Percentiles rank a stretch among this genome's conserved stretches.
Evolutionary conservation across 768 basidiomycete species (phyloP).

Genomic region (Tulasnella calospora): DNA sequence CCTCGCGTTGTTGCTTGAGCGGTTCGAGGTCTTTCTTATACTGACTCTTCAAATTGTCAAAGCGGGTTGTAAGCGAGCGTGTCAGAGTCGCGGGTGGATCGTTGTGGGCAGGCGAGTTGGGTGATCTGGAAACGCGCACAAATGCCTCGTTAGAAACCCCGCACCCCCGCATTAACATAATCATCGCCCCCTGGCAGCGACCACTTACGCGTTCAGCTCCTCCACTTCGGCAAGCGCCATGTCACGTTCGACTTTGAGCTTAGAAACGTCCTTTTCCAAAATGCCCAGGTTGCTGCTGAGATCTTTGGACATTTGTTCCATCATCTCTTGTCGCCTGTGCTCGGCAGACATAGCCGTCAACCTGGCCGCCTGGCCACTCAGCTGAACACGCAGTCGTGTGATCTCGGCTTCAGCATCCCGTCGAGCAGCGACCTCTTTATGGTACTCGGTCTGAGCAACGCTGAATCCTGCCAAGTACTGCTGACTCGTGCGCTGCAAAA

Average conservation of each 20-base stretch:
- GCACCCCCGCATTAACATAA: neutral
- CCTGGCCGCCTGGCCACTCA: conserved; percentile 84
- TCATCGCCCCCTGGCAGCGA: neutral
- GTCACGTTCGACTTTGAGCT: conserved; percentile 83
- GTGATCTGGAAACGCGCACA: neutral
- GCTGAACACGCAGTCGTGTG: conserved; percentile 70
- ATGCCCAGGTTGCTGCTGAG: conserved; percentile 67
- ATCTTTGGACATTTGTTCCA: conserved; percentile 74
- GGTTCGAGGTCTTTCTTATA: conserved; percentile 84
- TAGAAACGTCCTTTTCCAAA: conserved; percentile 81
- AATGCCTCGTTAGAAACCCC: conserved; percentile 10
- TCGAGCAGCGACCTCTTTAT: conserved; percentile 79
- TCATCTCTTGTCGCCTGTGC: conserved; percentile 66
- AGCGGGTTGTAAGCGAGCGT: conserved; percentile 73
- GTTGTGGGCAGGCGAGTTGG: neutral
- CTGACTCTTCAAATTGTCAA: conserved; percentile 81
- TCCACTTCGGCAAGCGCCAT: conserved; percentile 90
- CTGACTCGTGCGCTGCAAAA: conserved; percentile 77
- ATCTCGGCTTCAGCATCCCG: conserved; percentile 92
- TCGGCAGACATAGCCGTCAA: conserved; percentile 83
- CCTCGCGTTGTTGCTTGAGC: conserved; percentile 75
- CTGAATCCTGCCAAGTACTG: conserved; percentile 89
- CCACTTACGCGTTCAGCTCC: conserved; percentile 67
- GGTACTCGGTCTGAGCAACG: conserved; percentile 91
- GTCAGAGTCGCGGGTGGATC: conserved; percentile 35